Conservation (phyloP, 2,329 filamentous ascomycete species). For the Colletotrichum sp. region DNA sequence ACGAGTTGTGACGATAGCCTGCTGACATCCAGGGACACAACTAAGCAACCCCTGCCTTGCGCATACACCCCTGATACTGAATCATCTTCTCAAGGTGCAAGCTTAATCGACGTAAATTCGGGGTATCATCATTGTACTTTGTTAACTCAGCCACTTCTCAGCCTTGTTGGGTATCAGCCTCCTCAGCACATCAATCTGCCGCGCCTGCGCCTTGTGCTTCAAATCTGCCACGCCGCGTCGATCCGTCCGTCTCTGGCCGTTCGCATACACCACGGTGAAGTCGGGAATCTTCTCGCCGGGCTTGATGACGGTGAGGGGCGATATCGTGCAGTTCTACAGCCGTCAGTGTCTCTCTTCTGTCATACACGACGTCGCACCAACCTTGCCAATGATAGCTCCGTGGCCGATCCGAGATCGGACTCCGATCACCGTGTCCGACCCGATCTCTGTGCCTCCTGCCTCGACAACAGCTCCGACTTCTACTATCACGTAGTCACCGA, state of each 20-base stretch:
- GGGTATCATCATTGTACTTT: conserved; percentile 10
- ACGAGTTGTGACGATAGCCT: not conserved
- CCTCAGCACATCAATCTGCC: conserved; percentile 71
- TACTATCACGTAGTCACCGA: conserved; percentile 66
- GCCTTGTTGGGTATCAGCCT: conserved; percentile 69
- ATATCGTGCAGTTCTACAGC: conserved; percentile 71
- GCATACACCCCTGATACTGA: not conserved
- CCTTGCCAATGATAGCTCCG: conserved; percentile 67
- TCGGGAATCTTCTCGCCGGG: conserved; percentile 66
- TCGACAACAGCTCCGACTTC: conserved; percentile 67
- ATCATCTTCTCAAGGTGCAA: not conserved
- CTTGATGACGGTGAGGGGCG: conserved; percentile 63
- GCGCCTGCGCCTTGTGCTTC: conserved; percentile 66
- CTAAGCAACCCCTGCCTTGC: not conserved
- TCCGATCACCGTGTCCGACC: conserved; percentile 65
- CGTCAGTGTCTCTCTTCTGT: not conserved
- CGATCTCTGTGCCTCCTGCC: conserved; percentile 64
- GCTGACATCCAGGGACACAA: not conserved
- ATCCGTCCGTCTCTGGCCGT: conserved; percentile 63
- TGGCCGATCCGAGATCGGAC: conserved; percentile 63
- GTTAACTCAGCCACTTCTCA: conserved; percentile 17
- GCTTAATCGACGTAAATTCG: not conserved
- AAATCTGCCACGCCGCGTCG: conserved; percentile 65
- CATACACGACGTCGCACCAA: conserved; percentile 28
- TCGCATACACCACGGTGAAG: conserved; percentile 72